phyloP scores from a whole-genome alignment of 768 basidiomycete species.

The Neoboletus brunneissimus region DNA sequence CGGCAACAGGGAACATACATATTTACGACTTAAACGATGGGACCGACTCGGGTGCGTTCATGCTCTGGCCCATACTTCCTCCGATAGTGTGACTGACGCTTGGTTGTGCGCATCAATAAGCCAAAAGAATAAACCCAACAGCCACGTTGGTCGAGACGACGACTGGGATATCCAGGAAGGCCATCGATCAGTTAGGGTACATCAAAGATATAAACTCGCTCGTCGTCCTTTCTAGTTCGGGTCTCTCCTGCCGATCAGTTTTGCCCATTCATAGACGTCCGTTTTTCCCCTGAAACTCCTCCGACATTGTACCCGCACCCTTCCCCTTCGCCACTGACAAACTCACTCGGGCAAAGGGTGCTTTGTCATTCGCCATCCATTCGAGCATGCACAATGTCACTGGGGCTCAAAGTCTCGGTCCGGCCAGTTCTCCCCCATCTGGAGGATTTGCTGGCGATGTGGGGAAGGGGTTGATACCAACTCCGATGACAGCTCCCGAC shows the following conservation, averaged over 20 bases:
- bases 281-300: conserved; percentile 52
- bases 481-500: conserved; percentile 73
- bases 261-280: not conserved
- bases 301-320: conserved; percentile 78
- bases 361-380: conserved; percentile 78
- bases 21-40: conserved; percentile 46
- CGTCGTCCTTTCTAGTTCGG: conserved; percentile 75
- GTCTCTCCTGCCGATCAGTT: conserved; percentile 13
- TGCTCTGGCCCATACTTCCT: conserved; percentile 20
- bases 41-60: conserved; percentile 38
- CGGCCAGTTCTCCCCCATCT: conserved; percentile 8
- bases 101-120: not conserved
- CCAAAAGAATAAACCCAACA: not conserved
- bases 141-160: conserved; percentile 56
- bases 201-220: conserved; percentile 86
- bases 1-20: conserved; percentile 52
- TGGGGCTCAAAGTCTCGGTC: conserved; percentile 22
- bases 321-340: conserved; percentile 63
- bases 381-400: conserved; percentile 52
- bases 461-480: conserved; percentile 37
- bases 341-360: conserved; percentile 73
- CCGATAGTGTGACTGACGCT: too few species aligned
- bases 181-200: conserved; percentile 87
- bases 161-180: conserved; percentile 59
- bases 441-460: conserved; percentile 10